Evolutionary conservation across 1,139 yeast species (phyloP), one percentile per base, ranked within the genome.

Genomic region (Meyerozyma athensensis): DNA sequence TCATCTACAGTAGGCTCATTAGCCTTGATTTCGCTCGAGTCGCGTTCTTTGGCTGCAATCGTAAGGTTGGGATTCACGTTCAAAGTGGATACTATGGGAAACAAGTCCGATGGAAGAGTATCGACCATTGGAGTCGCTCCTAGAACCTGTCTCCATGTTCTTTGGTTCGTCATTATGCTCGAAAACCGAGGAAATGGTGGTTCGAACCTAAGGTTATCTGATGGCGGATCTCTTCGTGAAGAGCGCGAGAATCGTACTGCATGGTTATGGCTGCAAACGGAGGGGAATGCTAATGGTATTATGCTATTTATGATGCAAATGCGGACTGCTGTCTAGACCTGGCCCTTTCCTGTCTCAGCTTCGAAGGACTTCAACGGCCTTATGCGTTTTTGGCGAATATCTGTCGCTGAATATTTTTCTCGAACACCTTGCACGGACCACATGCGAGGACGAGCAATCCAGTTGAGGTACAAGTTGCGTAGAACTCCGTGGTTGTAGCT

Each of bases 391-490:
- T 17, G 20, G 20, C 32, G 19, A 18, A 28, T 28, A 12, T 28
- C 32, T 10, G 20, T 9, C 12, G 32, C 13, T 9, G n/a, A 10
- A 28, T 28, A 28, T 12, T 14, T 10, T 7, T 16, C 19, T 14
- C 32, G 3, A 8, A 9, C 10, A 7, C 12, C 20, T 12, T 17
- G 20, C 8, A 28, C n/a, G 5, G 32, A 28, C 32, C 32, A 31
- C 24, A 19, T 28, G 34, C 74, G 54, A 0, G 77, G 71, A 37
- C 68, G 68, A 10, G 76, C 69, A 4, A 65, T 52, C 75, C 84
- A 71, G 38, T 72, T 69, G 9, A 65, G 53, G 22, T 59, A 57
- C 42, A 76, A 53, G 48, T 81, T 81, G 23, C 47, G 47, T 19
- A 54, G 38, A 1, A 63, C 43, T n/a, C 59, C 56, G 1, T 68